phyloP scores from a whole-genome alignment of 1,284 basidiomycete species.

The Microbotryum violaceum region DNA sequence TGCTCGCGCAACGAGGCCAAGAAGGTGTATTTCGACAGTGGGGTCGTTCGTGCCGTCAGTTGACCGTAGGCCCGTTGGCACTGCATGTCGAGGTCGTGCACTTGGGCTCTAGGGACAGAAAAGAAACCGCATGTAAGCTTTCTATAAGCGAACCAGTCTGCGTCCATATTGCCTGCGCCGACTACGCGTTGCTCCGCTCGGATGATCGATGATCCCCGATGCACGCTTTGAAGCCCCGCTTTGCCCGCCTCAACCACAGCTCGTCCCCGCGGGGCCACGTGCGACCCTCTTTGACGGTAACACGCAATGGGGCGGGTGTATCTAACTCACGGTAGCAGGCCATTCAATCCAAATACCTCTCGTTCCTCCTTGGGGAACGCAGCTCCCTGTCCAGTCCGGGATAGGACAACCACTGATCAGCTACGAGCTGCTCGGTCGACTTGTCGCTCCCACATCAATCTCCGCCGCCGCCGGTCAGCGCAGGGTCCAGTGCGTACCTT shows the following conservation, averaged over 20 bases:
- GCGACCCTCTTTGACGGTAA: background rate
- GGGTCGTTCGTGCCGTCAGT: slow-evolving; percentile 38
- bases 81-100: slow-evolving; percentile 69
- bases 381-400: slow-evolving; percentile 42
- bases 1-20: slow-evolving; percentile 48
- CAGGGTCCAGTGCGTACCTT: slow-evolving; percentile 34
- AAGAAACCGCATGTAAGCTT: slow-evolving; percentile 27
- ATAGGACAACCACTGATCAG: too few species aligned
- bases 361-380: slow-evolving; percentile 63
- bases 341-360: slow-evolving; percentile 61
- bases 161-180: too few species aligned
- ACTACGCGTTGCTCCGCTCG: background rate
- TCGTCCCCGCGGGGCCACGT: background rate
- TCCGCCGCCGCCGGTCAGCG: too few species aligned
- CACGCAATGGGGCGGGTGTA: background rate
- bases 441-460: too few species aligned
- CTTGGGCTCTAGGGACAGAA: slow-evolving; percentile 43
- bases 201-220: too few species aligned
- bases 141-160: too few species aligned
- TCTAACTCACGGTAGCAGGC: slow-evolving; percentile 55
- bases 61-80: slow-evolving; percentile 63
- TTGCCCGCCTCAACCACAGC: too few species aligned
- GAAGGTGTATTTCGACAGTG: slow-evolving; percentile 43
- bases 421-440: too few species aligned
- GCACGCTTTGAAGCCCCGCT: too few species aligned